A percentile compares a stretch with the other conserved stretches of the same genome.
Conservation (phyloP, 2,329 filamentous ascomycete genomes). For the Fusarium sp. region DNA sequence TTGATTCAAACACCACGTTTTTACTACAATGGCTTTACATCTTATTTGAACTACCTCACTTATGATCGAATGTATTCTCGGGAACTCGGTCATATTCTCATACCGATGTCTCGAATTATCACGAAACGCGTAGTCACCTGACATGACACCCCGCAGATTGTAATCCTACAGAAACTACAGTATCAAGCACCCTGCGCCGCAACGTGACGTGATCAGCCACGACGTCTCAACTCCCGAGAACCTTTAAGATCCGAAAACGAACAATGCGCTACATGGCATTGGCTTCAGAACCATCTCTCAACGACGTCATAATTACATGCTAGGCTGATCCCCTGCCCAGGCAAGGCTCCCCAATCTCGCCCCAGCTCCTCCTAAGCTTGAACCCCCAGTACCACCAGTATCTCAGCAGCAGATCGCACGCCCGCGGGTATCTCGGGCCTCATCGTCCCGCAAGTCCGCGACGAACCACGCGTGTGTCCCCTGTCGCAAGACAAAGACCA, state of each 20-base stretch:
- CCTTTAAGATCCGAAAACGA: background rate
- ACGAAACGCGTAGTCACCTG: conserved; percentile 12
- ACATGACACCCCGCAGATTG: background rate
- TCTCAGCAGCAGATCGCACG: background rate
- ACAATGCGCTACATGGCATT: conserved; percentile 5
- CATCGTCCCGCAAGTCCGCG: conserved; percentile 8
- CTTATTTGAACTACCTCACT: background rate
- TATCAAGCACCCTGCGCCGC: background rate
- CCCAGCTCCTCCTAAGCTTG: conserved; percentile 8
- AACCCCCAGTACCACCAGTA: background rate
- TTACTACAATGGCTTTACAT: background rate
- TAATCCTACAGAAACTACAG: background rate
- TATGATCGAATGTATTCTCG: background rate
- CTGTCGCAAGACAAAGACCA: conserved; percentile 28
- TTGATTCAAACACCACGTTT: background rate
- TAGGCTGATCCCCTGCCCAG: background rate
- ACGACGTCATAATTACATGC: conserved; percentile 21
- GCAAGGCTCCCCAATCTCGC: conserved; percentile 15
- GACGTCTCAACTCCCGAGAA: background rate
- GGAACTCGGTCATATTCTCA: background rate
- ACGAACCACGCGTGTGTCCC: conserved; percentile 14
- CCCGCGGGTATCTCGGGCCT: background rate
- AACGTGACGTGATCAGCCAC: background rate
- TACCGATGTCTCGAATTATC: background rate
- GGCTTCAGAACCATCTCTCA: background rate